A percentile compares a stretch with the other conserved stretches of the same genome.
Conservation (phyloP, 306 rosid species). For the Ammopiptanthus mongolicus region DNA sequence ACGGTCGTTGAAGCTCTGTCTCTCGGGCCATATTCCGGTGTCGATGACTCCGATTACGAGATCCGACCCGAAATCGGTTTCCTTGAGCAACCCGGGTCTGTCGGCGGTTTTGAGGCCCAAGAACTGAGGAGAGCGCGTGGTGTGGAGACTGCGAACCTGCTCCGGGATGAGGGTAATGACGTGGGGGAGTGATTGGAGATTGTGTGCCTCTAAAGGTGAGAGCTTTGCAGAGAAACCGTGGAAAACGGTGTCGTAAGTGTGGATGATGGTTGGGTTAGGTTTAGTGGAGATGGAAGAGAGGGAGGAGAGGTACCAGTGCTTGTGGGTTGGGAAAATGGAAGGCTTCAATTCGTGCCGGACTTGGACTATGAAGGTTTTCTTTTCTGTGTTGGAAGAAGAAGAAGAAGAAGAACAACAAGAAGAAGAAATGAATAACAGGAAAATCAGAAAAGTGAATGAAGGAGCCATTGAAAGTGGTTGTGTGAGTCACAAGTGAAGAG, state of each 20-base stretch:
- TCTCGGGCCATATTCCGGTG: slow-evolving; percentile 78
- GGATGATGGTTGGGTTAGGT: slow-evolving; percentile 24
- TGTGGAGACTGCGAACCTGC: slow-evolving; percentile 59
- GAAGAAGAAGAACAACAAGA: background rate
- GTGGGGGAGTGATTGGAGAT: slow-evolving; percentile 47
- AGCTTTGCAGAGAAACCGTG: slow-evolving; percentile 82
- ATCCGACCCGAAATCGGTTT: slow-evolving; percentile 83
- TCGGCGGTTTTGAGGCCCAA: slow-evolving; percentile 62
- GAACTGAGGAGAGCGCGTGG: slow-evolving; percentile 86
- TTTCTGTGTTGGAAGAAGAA: slow-evolving; percentile 4
- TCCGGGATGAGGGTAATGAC: slow-evolving; percentile 58
- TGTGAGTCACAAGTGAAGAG: background rate
- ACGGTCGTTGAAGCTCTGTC: slow-evolving; percentile 68
- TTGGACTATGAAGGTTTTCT: slow-evolving; percentile 60
- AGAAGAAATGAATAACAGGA: background rate
- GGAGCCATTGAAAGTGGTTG: background rate
- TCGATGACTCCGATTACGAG: slow-evolving; percentile 86
- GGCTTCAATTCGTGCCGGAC: slow-evolving; percentile 60
- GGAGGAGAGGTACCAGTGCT: slow-evolving; percentile 67
- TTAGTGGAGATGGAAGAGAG: slow-evolving; percentile 32
- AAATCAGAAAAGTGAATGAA: background rate
- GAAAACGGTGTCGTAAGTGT: slow-evolving; percentile 57
- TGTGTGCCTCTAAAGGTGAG: slow-evolving; percentile 35
- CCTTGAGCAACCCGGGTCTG: slow-evolving; percentile 60
- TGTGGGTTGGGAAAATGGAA: slow-evolving; percentile 68